These are phyloP conservation scores for Tolypocladium nubicola DNA, from an alignment of 2,329 filamentous ascomycete species.

Conservation along the genomic window DNA sequence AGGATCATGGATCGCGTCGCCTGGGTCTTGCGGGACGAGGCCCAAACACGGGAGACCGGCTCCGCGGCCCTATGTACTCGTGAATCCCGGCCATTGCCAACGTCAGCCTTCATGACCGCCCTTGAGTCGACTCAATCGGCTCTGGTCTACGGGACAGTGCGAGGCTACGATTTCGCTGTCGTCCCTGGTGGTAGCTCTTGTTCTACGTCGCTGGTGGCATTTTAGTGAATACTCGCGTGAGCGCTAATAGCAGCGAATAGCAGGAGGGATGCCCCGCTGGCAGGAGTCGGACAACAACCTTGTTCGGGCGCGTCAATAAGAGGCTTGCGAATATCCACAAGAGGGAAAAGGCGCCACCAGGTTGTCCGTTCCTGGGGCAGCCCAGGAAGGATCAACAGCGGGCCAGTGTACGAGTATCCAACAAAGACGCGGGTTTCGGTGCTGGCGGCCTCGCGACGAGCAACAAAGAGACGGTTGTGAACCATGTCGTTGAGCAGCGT, in stretches of 20 bases:
- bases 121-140: not conserved
- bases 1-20: not conserved
- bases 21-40: not conserved
- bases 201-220: not conserved
- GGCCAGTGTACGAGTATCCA: not conserved
- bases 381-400: too few relatives aligned
- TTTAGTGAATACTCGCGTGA: not conserved
- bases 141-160: not conserved
- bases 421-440: not conserved
- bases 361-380: not conserved
- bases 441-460: not conserved
- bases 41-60: not conserved
- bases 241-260: not conserved
- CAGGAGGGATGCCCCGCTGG: not conserved
- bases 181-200: not conserved
- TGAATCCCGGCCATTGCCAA: not conserved
- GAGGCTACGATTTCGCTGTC: not conserved
- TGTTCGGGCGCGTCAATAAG: not conserved
- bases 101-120: too few relatives aligned
- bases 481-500: not conserved
- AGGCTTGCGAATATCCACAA: too few relatives aligned
- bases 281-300: not conserved
- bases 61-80: not conserved
- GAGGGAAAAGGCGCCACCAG: not conserved
- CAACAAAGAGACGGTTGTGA: not conserved